Conservation (phyloP, 371 early-diverging fungal genomes). For the Apophysomyces ossiformis region DNA sequence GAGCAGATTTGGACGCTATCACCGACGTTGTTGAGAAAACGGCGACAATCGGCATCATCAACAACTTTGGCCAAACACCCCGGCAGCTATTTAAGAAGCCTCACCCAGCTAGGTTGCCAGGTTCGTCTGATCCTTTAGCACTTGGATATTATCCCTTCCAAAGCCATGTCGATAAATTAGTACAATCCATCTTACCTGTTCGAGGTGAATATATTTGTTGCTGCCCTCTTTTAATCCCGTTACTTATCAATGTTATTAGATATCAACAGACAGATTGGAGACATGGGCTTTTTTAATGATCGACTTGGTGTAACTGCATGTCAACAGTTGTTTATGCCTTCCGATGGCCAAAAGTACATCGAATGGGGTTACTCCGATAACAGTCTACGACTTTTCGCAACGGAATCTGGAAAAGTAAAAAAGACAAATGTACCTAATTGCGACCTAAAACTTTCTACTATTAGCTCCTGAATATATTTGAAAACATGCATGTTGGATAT, state of each 20-base stretch:
- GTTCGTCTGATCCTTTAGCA: conserved; percentile 39
- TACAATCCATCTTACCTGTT: conserved; percentile 60
- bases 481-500: conserved; percentile 72
- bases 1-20: conserved; percentile 78
- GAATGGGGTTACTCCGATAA: conserved; percentile 80
- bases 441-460: background rate
- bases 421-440: background rate
- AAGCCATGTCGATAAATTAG: conserved; percentile 55
- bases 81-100: conserved; percentile 82
- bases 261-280: conserved; percentile 59
- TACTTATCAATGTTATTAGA: conserved; percentile 32
- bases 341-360: conserved; percentile 63
- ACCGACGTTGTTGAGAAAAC: conserved; percentile 88
- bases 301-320: conserved; percentile 55
- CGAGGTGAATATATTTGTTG: conserved; percentile 41
- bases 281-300: conserved; percentile 53
- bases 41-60: conserved; percentile 91
- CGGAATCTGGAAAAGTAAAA: conserved; percentile 64
- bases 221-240: background rate
- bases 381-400: conserved; percentile 64
- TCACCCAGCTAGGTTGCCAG: conserved; percentile 62
- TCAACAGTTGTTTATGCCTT: conserved; percentile 58
- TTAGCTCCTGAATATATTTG: conserved; percentile 66
- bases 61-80: conserved; percentile 96
- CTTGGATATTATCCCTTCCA: conserved; percentile 55